Evolutionary conservation across 345 rosid genomes (phyloP), one percentile per base, ranked within the genome.

Genomic region (Odontarrhena argentea): DNA sequence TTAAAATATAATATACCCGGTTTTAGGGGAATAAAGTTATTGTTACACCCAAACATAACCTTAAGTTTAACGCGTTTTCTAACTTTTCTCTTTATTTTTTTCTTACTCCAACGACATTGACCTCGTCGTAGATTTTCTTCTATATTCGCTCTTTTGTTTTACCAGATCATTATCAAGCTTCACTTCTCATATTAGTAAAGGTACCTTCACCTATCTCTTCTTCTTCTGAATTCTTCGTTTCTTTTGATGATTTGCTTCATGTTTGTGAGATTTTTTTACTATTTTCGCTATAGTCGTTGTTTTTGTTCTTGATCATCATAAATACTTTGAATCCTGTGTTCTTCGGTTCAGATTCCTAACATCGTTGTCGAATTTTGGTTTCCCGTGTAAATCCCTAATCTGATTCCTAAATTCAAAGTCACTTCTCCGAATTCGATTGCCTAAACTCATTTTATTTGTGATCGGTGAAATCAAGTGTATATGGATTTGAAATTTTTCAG

Each of bases 51-150:
- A 48, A 57, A 55, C 65, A 28, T 8, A 9, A 45, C 41, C 26
- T 6, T 28, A 30, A 66, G 22, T 44, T 55, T 43, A 48, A 58
- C 73, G 73, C 73, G 65, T 57, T 28, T 64, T 59, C 36, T 43
- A 40, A 47, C 34, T 47, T 10, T 26, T 47, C 34, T 13, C 32
- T 34, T 35, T 45, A 0, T 14, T 2, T 13, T n/a, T 32, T 9
- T 35, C 45, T 3, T 1, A 34, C 55, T 55, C 47, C 55, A 60
- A 60, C 30, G 42, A 15, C 36, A 18, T 68, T 49, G 73, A 69
- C 60, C 3, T 40, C 50, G 52, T 58, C 38, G 54, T 30, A 28
- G 65, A 25, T 30, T 59, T 58, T 58, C 52, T 15, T 18, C 41
- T 3, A 6, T 7, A 15, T 10, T 25, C 43, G 3, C 36, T n/a